Evolutionary conservation across 208 protist genomes (phyloP), one percentile per base, ranked within the genome.

Genomic region (Wallacemonas sp.): DNA sequence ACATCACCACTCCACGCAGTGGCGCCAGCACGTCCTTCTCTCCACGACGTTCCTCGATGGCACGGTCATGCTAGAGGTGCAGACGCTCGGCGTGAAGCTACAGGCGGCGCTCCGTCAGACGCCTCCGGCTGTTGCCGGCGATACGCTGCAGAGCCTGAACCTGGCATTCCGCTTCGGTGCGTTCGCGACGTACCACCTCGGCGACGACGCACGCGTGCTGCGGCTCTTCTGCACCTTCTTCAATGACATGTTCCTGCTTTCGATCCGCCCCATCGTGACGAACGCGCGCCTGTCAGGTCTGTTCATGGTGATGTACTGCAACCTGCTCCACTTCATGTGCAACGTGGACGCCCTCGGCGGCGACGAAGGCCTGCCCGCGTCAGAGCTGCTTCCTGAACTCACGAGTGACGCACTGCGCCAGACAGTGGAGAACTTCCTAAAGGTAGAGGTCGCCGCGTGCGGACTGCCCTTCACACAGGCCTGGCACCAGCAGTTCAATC

Each of bases 21-120:
- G 87, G 87, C 82, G 92, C n/a, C 85, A 93, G 81, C 89, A 95
- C 77, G 81, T 95, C 48, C 73, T 97, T 4, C 80, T 91, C 50
- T 94, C 87, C 21, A 97, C 92, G 9, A 91, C 82, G 1, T 83
- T 94, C 26, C 64, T 95, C 27, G 86, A 97, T 53, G 73, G 81
- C 42, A 78, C 83, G 15, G 82, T 92, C 19, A 74, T 86, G 41
- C 68, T 87, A 45, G 87, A 86, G 55, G 76, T 90, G 19, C 78
- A 92, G 46, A 73, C 71, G 33, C 87, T 85, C 32, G 74, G 73
- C 39, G 63, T 63, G 26, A 53, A 37, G 6, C 73, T 96, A 53
- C 72, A 87, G 55, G 61, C 73, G 44, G 42, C 57, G 21, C 64
- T 93, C 52, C 36, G 50, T 8, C 45, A 53, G 13, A 57, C 53